Base-by-base conservation (phyloP, 805 yeast genomes). In the Metschnikowia orientalis region DNA sequence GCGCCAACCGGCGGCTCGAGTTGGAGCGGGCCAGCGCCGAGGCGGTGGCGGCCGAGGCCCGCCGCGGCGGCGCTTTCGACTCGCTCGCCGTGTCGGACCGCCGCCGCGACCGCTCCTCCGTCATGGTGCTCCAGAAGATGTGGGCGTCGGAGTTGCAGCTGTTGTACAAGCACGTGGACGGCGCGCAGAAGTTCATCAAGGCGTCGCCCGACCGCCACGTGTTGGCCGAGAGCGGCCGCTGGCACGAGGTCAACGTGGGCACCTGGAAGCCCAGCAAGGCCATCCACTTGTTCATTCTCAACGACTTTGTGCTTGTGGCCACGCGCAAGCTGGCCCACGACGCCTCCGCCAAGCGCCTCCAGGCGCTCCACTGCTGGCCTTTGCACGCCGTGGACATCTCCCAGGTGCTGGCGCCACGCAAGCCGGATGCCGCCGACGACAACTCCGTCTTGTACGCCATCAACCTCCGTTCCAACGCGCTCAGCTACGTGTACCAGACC, bases 211-310 rank as follows among this genome's bases (percentile, higher is more conserved):
- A 89, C 3, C 71, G 95, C 30, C 95, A 87, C 55, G 74, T 88
- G 2, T 60, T 86, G 12, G 73, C 78, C 7, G 92, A 88, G 47
- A 77, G 87, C 53, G 81, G 82, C 2, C 72, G 88, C 30, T 89
- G 96, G 96, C 76, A 73, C 37, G 95, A 88, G 56, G 61, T 89
- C 39, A 88, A 87, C 49, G 76, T 82, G 2, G 88, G 92, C 0
- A 86, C 95, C 8, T 77, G 86, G 75, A 85, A 85, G 53, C 80
- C 88, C 1, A 66, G 80, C 20, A 79, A 82, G 44, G 79, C 86
- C 2, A 78, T 81, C 4, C 94, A 83, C 48, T 55, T 89, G 28
- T 83, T 84, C 48, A 57, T 89, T 6, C 63, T 89, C 45, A 88
- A 82, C 51, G 97, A 89, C 55, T 69, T 79, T 47, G 54, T 88